A percentile compares a stretch with the other conserved stretches of the same genome.
phyloP scores from a whole-genome alignment of 495 filamentous ascomycete genomes.

The Hypomontagnella submonticulosa region DNA sequence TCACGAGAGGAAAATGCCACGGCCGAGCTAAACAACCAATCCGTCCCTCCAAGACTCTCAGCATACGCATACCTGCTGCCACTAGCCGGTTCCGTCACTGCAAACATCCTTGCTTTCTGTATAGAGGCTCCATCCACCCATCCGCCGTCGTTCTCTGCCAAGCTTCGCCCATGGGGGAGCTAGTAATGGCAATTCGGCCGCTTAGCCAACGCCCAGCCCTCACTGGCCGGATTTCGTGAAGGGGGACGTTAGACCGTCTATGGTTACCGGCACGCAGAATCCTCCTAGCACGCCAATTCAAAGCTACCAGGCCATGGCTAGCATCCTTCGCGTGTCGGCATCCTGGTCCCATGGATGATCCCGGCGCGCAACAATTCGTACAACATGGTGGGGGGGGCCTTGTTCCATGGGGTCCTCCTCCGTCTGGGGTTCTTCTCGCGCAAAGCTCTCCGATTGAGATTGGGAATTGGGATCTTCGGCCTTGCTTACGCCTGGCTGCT shows the following conservation, averaged over 20 bases:
- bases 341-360: constrained; percentile 34
- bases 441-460: constrained; percentile 17
- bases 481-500: constrained; percentile 23
- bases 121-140: constrained; percentile 16
- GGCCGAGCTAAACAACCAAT: constrained; percentile 22
- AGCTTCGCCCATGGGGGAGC: constrained; percentile 27
- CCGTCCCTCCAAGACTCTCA: constrained; percentile 9
- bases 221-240: constrained; percentile 24
- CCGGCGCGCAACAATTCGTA: constrained; percentile 28
- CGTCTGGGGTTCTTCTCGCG: constrained; percentile 38
- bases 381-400: constrained; percentile 27
- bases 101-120: constrained; percentile 29
- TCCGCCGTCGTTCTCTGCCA: constrained; percentile 28
- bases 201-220: constrained; percentile 27
- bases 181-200: constrained; percentile 35
- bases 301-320: constrained; percentile 14
- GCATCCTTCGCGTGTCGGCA: constrained; percentile 37
- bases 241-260: constrained; percentile 21
- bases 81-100: constrained; percentile 37
- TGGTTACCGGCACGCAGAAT: constrained; percentile 34
- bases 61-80: constrained; percentile 21
- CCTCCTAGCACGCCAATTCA: constrained; percentile 1
- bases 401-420: constrained; percentile 23
- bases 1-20: constrained; percentile 22
- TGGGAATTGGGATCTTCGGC: constrained; percentile 35